phyloP scores from a whole-genome alignment of 495 filamentous ascomycete genomes.

The Penicillium chermesinum region DNA sequence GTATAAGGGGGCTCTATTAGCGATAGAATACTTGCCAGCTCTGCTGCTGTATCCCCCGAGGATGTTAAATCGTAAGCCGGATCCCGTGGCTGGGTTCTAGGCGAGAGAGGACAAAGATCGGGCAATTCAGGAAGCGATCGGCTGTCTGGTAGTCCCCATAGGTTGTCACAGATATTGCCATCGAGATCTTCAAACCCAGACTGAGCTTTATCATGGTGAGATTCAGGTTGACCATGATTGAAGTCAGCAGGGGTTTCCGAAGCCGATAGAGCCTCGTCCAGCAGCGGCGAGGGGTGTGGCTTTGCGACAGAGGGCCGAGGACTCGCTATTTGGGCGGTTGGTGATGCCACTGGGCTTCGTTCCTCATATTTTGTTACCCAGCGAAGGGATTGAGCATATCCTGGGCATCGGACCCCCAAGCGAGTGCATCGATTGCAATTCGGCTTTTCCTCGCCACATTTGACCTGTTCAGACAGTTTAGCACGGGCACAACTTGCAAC shows the following conservation, averaged over 20 bases:
- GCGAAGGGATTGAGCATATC: slow-evolving; percentile 47
- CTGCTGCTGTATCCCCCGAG: slow-evolving; percentile 17
- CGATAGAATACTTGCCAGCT: slow-evolving; percentile 32
- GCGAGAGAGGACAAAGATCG: slow-evolving; percentile 28
- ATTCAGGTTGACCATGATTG: too few species aligned
- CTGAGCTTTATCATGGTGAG: slow-evolving; percentile 5
- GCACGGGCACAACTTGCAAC: background rate
- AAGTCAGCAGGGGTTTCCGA: too few species aligned
- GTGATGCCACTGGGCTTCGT: slow-evolving; percentile 13
- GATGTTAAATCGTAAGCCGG: slow-evolving; percentile 24
- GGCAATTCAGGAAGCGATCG: slow-evolving; percentile 32
- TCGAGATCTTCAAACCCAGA: slow-evolving; percentile 16
- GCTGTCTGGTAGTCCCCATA: slow-evolving; percentile 33
- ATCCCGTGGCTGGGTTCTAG: slow-evolving; percentile 15
- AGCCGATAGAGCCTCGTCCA: slow-evolving; percentile 6
- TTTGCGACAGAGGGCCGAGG: slow-evolving; percentile 8
- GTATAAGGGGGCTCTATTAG: slow-evolving; percentile 18
- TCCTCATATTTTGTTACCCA: slow-evolving; percentile 51
- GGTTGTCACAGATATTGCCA: slow-evolving; percentile 23
- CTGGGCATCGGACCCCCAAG: slow-evolving; percentile 46
- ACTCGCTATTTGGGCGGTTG: slow-evolving; percentile 11
- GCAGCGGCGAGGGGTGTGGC: background rate
- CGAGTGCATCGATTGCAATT: slow-evolving; percentile 48
- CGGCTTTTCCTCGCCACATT: slow-evolving; percentile 53
- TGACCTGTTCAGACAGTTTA: slow-evolving; percentile 36